Evolutionary conservation across 1,284 basidiomycete genomes (phyloP), one percentile per base, ranked within the genome.

Genomic region (Salmacisia buchloeana): DNA sequence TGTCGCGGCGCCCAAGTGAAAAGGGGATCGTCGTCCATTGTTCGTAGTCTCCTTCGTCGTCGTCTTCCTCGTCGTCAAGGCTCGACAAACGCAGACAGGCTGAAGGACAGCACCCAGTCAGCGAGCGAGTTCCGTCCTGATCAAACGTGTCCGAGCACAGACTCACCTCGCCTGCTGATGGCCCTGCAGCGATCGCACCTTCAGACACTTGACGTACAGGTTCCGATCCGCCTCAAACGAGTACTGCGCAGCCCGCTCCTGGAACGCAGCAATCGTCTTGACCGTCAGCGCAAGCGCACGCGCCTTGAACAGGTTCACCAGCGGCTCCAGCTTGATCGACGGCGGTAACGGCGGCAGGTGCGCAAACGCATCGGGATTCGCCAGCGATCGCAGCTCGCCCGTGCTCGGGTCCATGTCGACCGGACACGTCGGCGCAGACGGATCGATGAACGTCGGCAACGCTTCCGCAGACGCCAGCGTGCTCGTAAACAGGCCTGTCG

Each of bases 281-380:
- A 77, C 67, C 33, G 67, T 70, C 23, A 67, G 57, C 6, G 72
- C 74, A 23, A 69, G 59, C 52, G 49, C 66, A 56, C 74, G 68
- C 62, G 62, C 69, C 63, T 77, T 77, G 74, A 64, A 69, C 57
- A 75, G 62, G 58, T 77, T 77, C 57, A 77, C 63, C 21, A 75
- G 69, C 41, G 74, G 70, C 56, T 72, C 63, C 25, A 73, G 38
- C 23, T 46, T 25, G 10, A 74, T 62, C 21, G 59, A 27, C 2
- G 66, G 63, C 7, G 73, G 73, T 18, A 74, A 66, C 5, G 72
- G 70, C 3, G 67, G 59, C 3, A 77, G 65, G n/a, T 63, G 41
- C 12, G 52, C 65, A 35, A 74, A 75, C 0, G 68, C 73, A 6
- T 63, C 36, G 2, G 71, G 69, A 25, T 70, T 46, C 0, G 59